Evolutionary conservation across 148 eudicot genomes (phyloP).

Genomic region (Hydrangea macrophylla): DNA sequence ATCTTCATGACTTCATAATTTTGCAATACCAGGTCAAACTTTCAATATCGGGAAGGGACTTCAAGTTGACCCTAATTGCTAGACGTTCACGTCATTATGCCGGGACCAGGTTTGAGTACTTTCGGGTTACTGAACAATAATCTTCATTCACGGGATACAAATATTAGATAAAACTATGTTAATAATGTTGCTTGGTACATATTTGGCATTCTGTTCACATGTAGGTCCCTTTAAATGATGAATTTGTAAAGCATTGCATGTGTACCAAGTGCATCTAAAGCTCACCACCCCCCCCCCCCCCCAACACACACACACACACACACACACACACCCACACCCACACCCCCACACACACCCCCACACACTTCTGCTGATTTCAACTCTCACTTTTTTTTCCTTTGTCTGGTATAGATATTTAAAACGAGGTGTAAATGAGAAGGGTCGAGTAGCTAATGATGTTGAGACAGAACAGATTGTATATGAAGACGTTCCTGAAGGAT

Average conservation of each 20-base stretch:
- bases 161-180: background rate
- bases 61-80: conserved; percentile 65
- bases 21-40: conserved; percentile 49
- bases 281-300: too few species aligned
- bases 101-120: conserved; percentile 65
- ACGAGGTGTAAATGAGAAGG: conserved; percentile 91
- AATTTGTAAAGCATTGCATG: background rate
- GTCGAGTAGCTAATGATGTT: conserved; percentile 94
- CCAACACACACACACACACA: too few species aligned
- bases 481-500: conserved; percentile 78
- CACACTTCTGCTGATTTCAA: conserved; percentile 14
- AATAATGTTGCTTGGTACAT: background rate
- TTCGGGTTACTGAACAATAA: background rate
- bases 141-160: background rate
- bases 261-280: background rate
- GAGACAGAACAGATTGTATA: conserved; percentile 91
- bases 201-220: background rate
- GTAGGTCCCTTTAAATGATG: conserved; percentile 1
- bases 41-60: conserved; percentile 47
- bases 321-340: too few species aligned
- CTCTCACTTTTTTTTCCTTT: conserved; percentile 4
- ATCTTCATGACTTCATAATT: background rate
- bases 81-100: conserved; percentile 85
- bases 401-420: conserved; percentile 61
- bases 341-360: too few species aligned